A percentile compares a stretch with the other conserved stretches of the same genome.
phyloP scores from a whole-genome alignment of 2,329 filamentous ascomycete species.

The Cephalotrichum gorgonifer region DNA sequence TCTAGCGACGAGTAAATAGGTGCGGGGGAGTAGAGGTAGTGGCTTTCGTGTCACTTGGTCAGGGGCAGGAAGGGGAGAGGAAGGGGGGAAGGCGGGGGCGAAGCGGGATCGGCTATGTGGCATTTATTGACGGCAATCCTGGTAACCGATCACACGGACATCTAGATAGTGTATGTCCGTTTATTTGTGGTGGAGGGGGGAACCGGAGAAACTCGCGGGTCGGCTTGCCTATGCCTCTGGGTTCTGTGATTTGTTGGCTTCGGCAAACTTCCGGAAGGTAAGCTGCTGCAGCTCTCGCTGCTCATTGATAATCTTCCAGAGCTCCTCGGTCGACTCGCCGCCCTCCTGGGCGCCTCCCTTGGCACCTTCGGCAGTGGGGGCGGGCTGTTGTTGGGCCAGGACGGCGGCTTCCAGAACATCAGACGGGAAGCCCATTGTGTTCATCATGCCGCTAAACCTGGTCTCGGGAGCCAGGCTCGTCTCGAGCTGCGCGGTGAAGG shows the following conservation, averaged over 20 bases:
- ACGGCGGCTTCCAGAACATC: constrained; percentile 40
- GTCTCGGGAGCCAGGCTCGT: constrained; percentile 26
- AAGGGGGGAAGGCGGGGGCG: too few species aligned
- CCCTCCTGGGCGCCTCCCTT: neutral
- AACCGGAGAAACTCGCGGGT: neutral
- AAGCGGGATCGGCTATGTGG: neutral
- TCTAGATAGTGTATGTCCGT: too few species aligned
- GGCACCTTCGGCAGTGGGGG: constrained; percentile 1
- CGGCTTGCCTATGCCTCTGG: neutral
- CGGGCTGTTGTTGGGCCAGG: constrained; percentile 12
- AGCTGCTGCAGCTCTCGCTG: constrained; percentile 23
- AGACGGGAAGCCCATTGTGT: constrained; percentile 33
- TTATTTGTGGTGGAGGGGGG: too few species aligned
- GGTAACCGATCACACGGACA: constrained; percentile 1
- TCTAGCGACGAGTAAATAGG: neutral
- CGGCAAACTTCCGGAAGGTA: constrained; percentile 16
- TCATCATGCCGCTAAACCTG: constrained; percentile 33
- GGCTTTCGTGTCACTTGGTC: constrained; percentile 1
- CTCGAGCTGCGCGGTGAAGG: constrained; percentile 54
- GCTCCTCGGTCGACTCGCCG: constrained; percentile 22
- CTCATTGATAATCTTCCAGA: constrained; percentile 27
- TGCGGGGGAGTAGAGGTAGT: neutral
- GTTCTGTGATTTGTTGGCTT: constrained; percentile 13
- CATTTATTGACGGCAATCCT: neutral
- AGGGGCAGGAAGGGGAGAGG: neutral